Base-by-base conservation (phyloP, 495 filamentous ascomycete species). In the Polyplosphaeria fusca region DNA sequence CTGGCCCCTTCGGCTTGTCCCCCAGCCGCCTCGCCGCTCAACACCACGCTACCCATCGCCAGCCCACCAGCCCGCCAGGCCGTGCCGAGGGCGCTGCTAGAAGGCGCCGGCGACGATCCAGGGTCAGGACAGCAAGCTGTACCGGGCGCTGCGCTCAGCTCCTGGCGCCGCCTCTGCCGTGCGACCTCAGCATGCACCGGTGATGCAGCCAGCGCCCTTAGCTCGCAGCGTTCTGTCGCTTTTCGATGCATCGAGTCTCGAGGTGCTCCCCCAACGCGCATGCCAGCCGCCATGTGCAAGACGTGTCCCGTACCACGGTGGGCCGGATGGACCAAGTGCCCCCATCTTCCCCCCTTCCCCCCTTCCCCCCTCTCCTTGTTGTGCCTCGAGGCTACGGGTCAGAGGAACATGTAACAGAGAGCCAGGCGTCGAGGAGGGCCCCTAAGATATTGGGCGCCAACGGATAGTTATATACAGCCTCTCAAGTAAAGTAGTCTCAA, bases 391-490 rank as follows among this genome's bases (percentile, higher is more conserved):
- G 45, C 58, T 61, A 64, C 60, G 55, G 60, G 23, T 63, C 47
- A 58, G 54, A 63, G 60, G 60, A 58, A 54, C 54, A 16, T 54
- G 60, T 55, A 28, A 64, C 47, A 43, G 43, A 27, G 47, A 42
- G 27, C 26, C 48, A 20, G 41, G 47, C 48, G 52, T 41, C 32
- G 54, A 40, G 28, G 42, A 55, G 45, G n/a, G 20, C 32, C 46
- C 47, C 25, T 56, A 47, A 56, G 56, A 64, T 56, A 64, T 64
- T 64, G 61, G 61, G 56, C 61, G 41, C 56, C 61, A 55, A 56
- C 56, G 47, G 52, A 47, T 23, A 56, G 45, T 40, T 64, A 64
- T 64, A 60, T 60, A 57, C 61, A 37, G 50, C 41, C 61, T 56
- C 52, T 64, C 61, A 52, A 60, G 56, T 60, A 64, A 51, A 60